Evolutionary conservation across 1,284 basidiomycete species (phyloP), one percentile per base, ranked within the genome.

Genomic region (Trichosporon inkin): DNA sequence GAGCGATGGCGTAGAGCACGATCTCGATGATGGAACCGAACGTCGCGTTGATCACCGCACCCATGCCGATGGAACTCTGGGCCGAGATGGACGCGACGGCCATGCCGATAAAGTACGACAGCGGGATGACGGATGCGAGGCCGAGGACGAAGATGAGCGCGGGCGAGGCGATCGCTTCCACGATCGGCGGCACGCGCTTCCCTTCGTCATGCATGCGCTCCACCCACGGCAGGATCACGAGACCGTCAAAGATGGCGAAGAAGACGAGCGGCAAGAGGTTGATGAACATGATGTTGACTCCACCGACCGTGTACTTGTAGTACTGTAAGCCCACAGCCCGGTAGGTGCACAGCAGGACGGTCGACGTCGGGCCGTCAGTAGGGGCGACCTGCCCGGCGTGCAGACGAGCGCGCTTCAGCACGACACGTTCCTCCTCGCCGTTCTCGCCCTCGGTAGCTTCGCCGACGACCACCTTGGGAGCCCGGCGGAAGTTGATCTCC

Each of bases 41-140:
- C 0, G 93, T 96, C 0, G 96, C 96, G 77, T 99, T 99, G 82
- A 99, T 99, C 68, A 99, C 95, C 0, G 96, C 96, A 64, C 96
- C 96, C 93, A 99, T 98, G 13, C 96, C 96, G 66, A 99, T 99
- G 14, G 89, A 93, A 0, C 91, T 95, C 75, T 99, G 96, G 0
- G 96, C 95, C 20, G 90, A 93, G 73, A 99, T 99, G 54, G 91
- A 94, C 0, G 96, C 96, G 58, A 99, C 96, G 1, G 96, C 96
- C 96, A 99, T 99, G 20, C 96, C 96, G 71, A 99, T 98, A 80
- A 97, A 99, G 82, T 99, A 99, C 7, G 91, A 94, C 7, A 99
- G 83, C 0, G 96, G 96, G 64, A 99, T 97, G 68, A 99, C 92
- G 67, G 89, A 92, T 17, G 90, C 85, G 35, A 99, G 82, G 67